Base-by-base conservation (phyloP, 2,329 filamentous ascomycete species). In the Xylariaceae sp. region DNA sequence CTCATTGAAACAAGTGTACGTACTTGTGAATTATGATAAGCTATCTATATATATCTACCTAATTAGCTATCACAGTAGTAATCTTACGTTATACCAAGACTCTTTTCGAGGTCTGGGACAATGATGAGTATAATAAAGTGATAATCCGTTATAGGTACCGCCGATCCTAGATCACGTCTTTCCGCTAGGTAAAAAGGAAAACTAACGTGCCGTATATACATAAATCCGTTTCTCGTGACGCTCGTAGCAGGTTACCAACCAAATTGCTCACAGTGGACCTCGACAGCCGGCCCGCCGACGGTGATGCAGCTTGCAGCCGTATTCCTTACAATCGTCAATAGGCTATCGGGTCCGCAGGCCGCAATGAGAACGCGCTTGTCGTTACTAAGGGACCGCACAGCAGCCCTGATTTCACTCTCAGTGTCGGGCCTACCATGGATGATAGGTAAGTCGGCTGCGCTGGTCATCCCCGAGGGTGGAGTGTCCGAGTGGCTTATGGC, bases 221-320 rank as follows among this genome's bases (percentile, higher is more conserved):
- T 41, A 48, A 23, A 23, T 32, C 42, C 32, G 18, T 6, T 40
- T 7, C 29, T 20, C 49, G 18, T 56, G 14, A 56, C 9, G 26
- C 16, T 40, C 21, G 29, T 41, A 45, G n/a, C 19, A 40, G 20
- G 57, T 65, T 55, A 78, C 77, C 77, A 79, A 2, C 75, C 75
- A 57, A 81, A 80, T 63, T 79, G 73, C 64, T 82, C 80, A 58
- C 75, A 78, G 63, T 82, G 79, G 45, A 81, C 68, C 64, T 81
- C 79, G n/a, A 82, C 73, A 23, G 74, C 77, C 1, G 79, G 77
- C 2, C 79, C 80, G 20, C 73, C 70, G 1, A 72, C 67, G 1
- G 66, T 70, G 37, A 82, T 80, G 60, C 73, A 73, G 26, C 68
- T 69, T 2, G 79, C 79, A 7, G 76, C 74, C 0, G 76, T 74